Conservation (phyloP, 148 eudicot species). For the Fallopia convolvulus region DNA sequence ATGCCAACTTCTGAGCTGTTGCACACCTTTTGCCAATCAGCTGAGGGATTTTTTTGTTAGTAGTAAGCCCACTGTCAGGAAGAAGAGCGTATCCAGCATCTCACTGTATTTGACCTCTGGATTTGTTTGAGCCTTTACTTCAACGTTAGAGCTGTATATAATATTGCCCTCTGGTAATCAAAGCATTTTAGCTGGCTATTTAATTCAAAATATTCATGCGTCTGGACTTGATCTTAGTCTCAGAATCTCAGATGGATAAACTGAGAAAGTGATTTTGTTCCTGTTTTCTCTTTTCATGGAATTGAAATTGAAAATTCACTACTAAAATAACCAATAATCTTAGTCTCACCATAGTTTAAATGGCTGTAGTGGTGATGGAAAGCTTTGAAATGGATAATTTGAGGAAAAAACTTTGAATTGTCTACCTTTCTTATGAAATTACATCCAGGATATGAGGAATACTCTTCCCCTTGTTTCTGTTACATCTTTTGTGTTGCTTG, state of each 20-base stretch:
- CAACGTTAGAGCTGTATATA: neutral
- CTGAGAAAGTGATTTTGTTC: neutral
- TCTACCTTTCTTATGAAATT: neutral
- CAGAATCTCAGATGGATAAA: neutral
- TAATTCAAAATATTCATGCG: neutral
- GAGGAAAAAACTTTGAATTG: neutral
- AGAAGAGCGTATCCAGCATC: neutral
- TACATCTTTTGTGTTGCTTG: neutral
- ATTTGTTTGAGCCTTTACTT: neutral
- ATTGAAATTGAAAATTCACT: neutral
- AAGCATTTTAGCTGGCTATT: neutral
- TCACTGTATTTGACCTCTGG: neutral
- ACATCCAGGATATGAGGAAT: neutral
- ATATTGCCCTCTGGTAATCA: neutral
- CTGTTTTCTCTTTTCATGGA: neutral
- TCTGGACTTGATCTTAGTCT: neutral
- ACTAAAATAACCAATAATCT: neutral
- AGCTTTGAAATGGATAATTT: neutral
- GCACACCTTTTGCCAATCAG: neutral
- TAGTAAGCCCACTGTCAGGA: too few relatives aligned
- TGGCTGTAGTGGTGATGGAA: neutral
- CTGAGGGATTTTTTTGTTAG: neutral
- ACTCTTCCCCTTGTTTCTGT: neutral
- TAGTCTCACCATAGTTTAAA: neutral
- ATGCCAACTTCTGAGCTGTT: neutral